These are phyloP conservation scores for Lotus japonicus DNA, from an alignment of 306 rosid genomes.

Conservation along the genomic window DNA sequence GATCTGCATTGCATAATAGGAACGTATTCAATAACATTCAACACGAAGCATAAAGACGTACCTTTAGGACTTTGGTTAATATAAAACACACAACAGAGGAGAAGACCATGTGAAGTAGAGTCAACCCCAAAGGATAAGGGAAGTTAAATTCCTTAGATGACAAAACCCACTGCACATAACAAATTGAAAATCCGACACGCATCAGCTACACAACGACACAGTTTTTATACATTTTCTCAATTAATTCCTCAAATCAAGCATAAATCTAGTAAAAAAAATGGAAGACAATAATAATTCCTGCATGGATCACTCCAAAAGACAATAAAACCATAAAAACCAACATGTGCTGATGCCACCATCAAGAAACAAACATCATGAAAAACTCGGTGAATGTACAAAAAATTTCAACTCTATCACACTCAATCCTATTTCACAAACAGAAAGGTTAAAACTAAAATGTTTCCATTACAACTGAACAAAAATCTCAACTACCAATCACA, in stretches of 20 bases:
- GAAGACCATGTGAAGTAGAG: conserved; percentile 97
- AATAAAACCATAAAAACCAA: neutral
- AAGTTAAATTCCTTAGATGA: conserved; percentile 96
- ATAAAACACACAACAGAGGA: conserved; percentile 83
- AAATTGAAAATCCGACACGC: conserved; percentile 1
- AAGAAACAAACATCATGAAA: neutral
- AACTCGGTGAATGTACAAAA: neutral
- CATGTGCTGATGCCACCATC: conserved; percentile 3
- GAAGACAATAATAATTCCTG: neutral
- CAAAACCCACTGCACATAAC: conserved; percentile 83
- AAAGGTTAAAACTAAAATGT: neutral
- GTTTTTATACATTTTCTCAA: neutral
- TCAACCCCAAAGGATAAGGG: conserved; percentile 94
- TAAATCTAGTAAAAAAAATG: neutral
- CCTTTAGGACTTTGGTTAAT: conserved; percentile 89
- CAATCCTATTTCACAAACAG: conserved; percentile 6
- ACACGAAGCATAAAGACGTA: conserved; percentile 23
- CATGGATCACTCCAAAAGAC: conserved; percentile 13
- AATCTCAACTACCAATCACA: neutral
- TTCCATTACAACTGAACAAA: neutral
- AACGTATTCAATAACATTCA: conserved; percentile 4
- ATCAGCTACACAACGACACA: conserved; percentile 25
- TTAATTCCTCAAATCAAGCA: conserved; percentile 11
- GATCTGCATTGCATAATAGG: neutral
- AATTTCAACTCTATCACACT: neutral